Base-by-base conservation (phyloP, 805 yeast species). In the Nakazawaea peltata region DNA sequence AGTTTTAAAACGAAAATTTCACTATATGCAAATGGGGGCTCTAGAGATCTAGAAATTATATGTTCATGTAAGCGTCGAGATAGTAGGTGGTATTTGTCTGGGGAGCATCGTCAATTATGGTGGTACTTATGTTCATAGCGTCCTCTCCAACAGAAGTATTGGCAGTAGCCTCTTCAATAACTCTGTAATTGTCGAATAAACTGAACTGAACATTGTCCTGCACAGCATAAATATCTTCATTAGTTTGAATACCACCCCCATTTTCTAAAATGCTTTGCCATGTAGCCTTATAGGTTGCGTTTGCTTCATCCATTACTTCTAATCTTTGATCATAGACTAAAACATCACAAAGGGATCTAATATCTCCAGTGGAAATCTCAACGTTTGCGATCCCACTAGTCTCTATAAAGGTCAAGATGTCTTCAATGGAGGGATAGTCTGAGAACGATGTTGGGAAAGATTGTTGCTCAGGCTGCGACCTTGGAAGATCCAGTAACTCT, bases 261-360 rank as follows among this genome's bases (percentile, higher is more conserved):
- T 83, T 73, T 48, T 78, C 88, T 29, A 81, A 54, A 2, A 83
- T 77, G 50, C 88, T 78, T 46, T 80, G 86, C 77, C 90, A 79
- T 1, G 95, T 81, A 0, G 94, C 92, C 47, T 71, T 74, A 56
- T 81, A 90, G 29, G 77, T 70, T 44, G 78, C 72, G 4, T 10
- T 24, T 3, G 64, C 77, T 19, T 72, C 63, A 28, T 67, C 66
- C 3, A 76, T 64, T 37, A 68, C 63, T 51, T 87, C 97, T 33
- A 92, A 53, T 54, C 79, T 82, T 48, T 87, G 95, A 49, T 92
- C 98, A 55, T 69, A 85, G 1, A 81, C 76, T 30, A 92, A 61
- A 12, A 92, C 97, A 44, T 87, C 94, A 54, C 97, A 86, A 16
- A 92, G 62, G 0, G 94, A 66, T 39, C 87, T 66, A 32, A 92